A percentile compares a stretch with the other conserved stretches of the same genome.
These are phyloP conservation scores for Lipomyces anomalus DNA, from an alignment of 805 yeast species.

Conservation along the genomic window DNA sequence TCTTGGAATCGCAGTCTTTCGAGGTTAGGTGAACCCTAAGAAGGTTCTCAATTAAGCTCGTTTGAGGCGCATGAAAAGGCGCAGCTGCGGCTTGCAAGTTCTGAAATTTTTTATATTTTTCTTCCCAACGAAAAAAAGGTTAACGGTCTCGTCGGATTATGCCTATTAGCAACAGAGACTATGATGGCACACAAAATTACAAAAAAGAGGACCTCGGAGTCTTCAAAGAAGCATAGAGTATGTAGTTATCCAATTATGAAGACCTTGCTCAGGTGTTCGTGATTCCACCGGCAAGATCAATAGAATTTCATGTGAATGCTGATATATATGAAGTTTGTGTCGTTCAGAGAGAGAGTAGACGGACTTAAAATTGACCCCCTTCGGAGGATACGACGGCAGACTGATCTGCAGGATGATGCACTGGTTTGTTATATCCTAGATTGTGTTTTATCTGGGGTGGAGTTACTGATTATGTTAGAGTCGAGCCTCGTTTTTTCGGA, in stretches of 20 bases:
- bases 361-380: slow-evolving; percentile 74
- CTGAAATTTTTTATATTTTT: too few species aligned
- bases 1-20: too few species aligned
- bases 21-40: too few species aligned
- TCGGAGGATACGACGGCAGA: slow-evolving; percentile 29
- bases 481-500: slow-evolving; percentile 54
- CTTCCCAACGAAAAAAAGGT: not conserved
- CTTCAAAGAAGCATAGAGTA: slow-evolving; percentile 44
- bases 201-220: slow-evolving; percentile 44
- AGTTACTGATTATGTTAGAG: not conserved
- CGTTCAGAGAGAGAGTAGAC: slow-evolving; percentile 82
- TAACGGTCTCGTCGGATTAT: not conserved
- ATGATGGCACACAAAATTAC: not conserved
- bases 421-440: slow-evolving; percentile 7
- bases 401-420: slow-evolving; percentile 25
- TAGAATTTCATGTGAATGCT: too few species aligned
- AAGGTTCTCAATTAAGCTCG: too few species aligned
- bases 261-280: not conserved
- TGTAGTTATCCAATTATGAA: not conserved
- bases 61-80: too few species aligned
- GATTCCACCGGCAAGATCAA: not conserved
- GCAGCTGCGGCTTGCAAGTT: too few species aligned
- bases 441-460: slow-evolving; percentile 8
- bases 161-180: not conserved
- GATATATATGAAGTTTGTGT: too few species aligned